Conservation (phyloP, 139 green algal genomes). For the Coelastrella sp. region DNA sequence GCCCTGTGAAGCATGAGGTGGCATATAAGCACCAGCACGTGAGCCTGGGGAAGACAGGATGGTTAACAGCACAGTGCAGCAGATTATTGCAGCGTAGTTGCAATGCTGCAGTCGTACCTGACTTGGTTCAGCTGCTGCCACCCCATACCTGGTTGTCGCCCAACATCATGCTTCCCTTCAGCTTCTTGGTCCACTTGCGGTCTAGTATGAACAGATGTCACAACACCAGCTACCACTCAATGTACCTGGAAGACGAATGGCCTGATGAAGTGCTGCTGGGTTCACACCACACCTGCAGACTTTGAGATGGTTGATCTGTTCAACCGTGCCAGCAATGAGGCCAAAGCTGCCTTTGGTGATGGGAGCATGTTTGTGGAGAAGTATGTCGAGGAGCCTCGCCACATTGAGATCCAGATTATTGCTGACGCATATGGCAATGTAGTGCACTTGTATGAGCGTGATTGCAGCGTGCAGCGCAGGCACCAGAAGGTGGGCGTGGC, state of each 20-base stretch:
- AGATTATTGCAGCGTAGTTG: too few relatives aligned
- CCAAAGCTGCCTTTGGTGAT: slow-evolving; percentile 92
- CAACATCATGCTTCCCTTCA: too few relatives aligned
- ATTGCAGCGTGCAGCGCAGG: slow-evolving; percentile 97
- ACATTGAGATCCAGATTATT: slow-evolving; percentile 92
- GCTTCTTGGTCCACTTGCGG: not conserved
- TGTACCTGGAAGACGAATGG: too few relatives aligned
- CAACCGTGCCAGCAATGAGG: slow-evolving; percentile 81
- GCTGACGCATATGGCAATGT: slow-evolving; percentile 95
- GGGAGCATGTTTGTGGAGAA: slow-evolving; percentile 97
- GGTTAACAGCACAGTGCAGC: too few relatives aligned
- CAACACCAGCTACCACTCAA: not conserved
- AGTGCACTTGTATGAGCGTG: slow-evolving; percentile 96
- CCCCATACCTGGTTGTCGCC: too few relatives aligned
- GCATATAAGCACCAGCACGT: not conserved
- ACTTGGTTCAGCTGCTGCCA: too few relatives aligned
- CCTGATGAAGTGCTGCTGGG: not conserved
- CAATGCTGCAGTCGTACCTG: too few relatives aligned
- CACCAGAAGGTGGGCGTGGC: slow-evolving; percentile 91
- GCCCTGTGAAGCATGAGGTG: not conserved
- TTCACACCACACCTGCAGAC: slow-evolving; percentile 47
- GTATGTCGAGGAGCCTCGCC: slow-evolving; percentile 91
- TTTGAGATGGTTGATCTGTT: slow-evolving; percentile 87
- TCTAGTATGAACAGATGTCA: not conserved
- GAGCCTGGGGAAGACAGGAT: too few relatives aligned